Conservation (phyloP, 805 yeast species). For the Helenozyma baotianmanensis region DNA sequence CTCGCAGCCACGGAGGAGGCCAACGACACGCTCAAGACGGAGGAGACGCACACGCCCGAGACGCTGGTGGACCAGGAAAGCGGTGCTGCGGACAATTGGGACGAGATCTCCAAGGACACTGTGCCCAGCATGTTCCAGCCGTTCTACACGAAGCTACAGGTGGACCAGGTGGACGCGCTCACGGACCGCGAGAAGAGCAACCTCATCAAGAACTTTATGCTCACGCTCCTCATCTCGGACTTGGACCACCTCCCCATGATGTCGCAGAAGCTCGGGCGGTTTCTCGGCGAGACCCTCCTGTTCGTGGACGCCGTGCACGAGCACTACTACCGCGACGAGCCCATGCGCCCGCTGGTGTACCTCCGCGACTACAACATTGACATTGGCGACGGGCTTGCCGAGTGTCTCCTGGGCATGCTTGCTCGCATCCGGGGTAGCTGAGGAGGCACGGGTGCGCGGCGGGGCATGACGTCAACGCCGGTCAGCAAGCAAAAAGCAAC, state of each 20-base stretch:
- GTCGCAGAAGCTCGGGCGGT: constrained; percentile 24
- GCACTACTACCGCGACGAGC: constrained; percentile 18
- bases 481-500: too few relatives aligned
- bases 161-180: constrained; percentile 27
- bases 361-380: constrained; percentile 14
- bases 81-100: not conserved
- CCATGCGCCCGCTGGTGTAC: constrained; percentile 25
- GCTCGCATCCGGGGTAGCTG: not conserved
- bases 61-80: not conserved
- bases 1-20: not conserved
- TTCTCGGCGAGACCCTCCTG: constrained; percentile 18
- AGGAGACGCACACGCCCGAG: constrained; percentile 12
- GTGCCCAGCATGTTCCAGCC: constrained; percentile 14
- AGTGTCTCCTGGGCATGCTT: constrained; percentile 27
- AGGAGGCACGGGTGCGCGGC: not conserved
- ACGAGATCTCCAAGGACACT: not conserved
- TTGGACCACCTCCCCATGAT: constrained; percentile 25
- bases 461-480: not conserved
- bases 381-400: constrained; percentile 14
- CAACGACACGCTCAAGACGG: constrained; percentile 3
- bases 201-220: constrained; percentile 30
- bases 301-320: constrained; percentile 33
- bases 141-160: constrained; percentile 22
- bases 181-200: constrained; percentile 25
- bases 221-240: constrained; percentile 29